Conservation (phyloP, 768 basidiomycete genomes). For the Boletus edulis region DNA sequence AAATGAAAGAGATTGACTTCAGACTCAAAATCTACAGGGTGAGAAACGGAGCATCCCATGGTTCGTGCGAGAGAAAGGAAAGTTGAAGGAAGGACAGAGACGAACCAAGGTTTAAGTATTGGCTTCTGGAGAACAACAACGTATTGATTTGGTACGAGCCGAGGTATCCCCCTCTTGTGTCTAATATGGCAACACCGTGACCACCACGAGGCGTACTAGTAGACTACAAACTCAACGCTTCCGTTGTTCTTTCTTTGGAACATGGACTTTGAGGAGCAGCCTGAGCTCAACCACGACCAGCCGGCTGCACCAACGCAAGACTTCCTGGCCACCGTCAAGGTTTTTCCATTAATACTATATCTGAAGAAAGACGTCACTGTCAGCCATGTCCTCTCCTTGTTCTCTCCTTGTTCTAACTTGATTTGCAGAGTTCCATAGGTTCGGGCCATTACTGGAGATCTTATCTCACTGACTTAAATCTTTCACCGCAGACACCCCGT, state of each 20-base stretch:
- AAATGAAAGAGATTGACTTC: conserved; percentile 94
- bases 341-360: conserved; percentile 78
- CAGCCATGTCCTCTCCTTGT: conserved; percentile 32
- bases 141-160: conserved; percentile 25
- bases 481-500: conserved; percentile 52
- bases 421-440: conserved; percentile 28
- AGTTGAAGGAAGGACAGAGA: conserved; percentile 24
- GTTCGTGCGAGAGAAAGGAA: conserved; percentile 39
- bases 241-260: conserved; percentile 4
- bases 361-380: conserved; percentile 70
- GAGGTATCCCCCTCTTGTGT: conserved; percentile 21
- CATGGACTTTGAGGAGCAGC: conserved; percentile 38
- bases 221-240: background rate
- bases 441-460: background rate
- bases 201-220: background rate
- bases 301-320: conserved; percentile 56
- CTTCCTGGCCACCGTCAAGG: conserved; percentile 58
- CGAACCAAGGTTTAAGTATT: conserved; percentile 24
- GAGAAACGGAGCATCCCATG: conserved; percentile 61
- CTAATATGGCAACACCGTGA: conserved; percentile 14
- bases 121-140: conserved; percentile 35
- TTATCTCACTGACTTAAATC: background rate
- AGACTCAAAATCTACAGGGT: conserved; percentile 82
- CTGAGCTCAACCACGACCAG: conserved; percentile 26
- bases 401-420: conserved; percentile 8